phyloP scores from a whole-genome alignment of 305 asterid species.

The Coffea humblotiana region DNA sequence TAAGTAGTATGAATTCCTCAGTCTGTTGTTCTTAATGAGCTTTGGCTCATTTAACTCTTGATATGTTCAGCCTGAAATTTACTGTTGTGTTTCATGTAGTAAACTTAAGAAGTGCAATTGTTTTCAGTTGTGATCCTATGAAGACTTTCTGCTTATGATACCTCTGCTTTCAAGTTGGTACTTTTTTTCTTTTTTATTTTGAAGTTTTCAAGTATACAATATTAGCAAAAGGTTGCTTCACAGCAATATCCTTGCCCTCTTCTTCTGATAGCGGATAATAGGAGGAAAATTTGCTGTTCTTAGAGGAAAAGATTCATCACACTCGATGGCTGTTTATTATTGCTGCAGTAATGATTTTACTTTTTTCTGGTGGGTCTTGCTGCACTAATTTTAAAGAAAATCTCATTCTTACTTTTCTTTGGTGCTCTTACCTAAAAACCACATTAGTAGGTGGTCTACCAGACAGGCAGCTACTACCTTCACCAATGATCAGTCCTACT shows the following conservation, averaged over 20 bases:
- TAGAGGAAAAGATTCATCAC: neutral
- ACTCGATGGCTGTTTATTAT: neutral
- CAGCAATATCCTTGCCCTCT: neutral
- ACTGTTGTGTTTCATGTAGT: neutral
- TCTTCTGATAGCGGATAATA: neutral
- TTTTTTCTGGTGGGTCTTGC: neutral
- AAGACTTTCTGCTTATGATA: neutral
- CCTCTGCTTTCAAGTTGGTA: slow-evolving; percentile 1
- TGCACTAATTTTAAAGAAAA: neutral
- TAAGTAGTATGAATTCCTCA: neutral
- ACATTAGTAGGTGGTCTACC: too few relatives aligned
- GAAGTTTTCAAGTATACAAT: neutral
- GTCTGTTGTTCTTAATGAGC: neutral
- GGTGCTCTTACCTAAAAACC: neutral
- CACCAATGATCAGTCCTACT: neutral
- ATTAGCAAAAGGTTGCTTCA: neutral
- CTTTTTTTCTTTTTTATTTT: neutral
- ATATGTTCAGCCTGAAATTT: too few relatives aligned
- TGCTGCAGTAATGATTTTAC: neutral
- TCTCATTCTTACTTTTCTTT: neutral
- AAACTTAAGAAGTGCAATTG: neutral
- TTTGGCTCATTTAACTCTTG: neutral
- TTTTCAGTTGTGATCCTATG: slow-evolving; percentile 1
- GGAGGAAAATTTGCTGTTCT: neutral
- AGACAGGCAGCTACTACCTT: too few relatives aligned